Base-by-base conservation (phyloP, 2,329 filamentous ascomycete genomes). In the Harringtonia lauricola region DNA sequence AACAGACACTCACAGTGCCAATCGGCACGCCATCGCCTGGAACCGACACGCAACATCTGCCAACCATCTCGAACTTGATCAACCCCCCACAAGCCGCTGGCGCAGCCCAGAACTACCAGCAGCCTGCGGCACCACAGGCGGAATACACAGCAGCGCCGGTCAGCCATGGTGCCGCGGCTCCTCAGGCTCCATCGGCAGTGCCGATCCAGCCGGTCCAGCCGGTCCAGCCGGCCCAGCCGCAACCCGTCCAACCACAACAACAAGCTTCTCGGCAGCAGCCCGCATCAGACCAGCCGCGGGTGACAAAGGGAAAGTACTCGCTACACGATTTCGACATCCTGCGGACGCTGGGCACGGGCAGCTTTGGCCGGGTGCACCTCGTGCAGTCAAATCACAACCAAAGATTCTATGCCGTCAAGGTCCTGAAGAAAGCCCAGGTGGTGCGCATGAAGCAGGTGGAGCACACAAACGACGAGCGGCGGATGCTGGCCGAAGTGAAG, bases 381-480 rank as follows among this genome's bases (percentile, higher is more conserved):
- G 92, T 96, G 42, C 92, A 96, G 67, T 95, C 89, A 52, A 92
- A 89, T 65, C 92, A 98, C 68, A 98, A 98, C 64, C 86, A 94
- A 66, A 82, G 92, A 49, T 98, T 89, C 71, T 98, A 98, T 66
- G 92, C 92, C 37, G 83, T 98, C 65, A 98, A 98, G 69, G 92
- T 98, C 52, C 69, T 98, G 65, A 98, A 98, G 65, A 98, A 98
- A 74, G 82, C 82, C 39, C 92, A 98, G 67, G 90, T 98, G 43
- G 88, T 98, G 64, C 95, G 95, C 71, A 96, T 98, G 92, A 98
- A 98, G 76, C 92, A 98, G 66, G 88, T 98, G 48, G 92, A 98
- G 66, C 92, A 98, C 67, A 98, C 92, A 53, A 98, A 98, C 59
- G 92, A 98, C 64, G 92, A 98, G 70, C 77, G 92, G 53, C 80